These are phyloP conservation scores for Sclerotinia sclerotiorum DNA, from an alignment of 2,329 filamentous ascomycete species.

Conservation along the genomic window DNA sequence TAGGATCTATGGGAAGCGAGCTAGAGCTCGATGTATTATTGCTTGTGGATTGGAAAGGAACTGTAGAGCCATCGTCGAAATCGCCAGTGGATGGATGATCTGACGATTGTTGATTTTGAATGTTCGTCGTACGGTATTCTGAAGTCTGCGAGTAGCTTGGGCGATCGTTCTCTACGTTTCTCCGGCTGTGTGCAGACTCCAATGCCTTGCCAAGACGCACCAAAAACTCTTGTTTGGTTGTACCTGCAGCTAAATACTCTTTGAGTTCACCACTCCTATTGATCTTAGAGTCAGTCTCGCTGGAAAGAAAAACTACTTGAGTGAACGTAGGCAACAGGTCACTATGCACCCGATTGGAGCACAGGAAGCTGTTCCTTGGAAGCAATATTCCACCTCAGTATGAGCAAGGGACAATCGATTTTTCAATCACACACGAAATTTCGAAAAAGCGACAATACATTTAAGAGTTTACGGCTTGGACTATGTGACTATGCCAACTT, in stretches of 20 bases:
- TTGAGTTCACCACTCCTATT: conserved; percentile 69
- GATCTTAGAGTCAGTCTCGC: neutral
- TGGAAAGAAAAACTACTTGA: neutral
- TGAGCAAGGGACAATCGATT: neutral
- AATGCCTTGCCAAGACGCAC: conserved; percentile 50
- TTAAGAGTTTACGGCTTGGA: neutral
- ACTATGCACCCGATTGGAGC: too few species aligned
- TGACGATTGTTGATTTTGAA: neutral
- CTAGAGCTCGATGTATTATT: neutral
- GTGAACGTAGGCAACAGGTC: neutral
- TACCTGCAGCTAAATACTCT: conserved; percentile 69
- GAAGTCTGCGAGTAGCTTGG: neutral
- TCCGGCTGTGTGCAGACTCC: neutral
- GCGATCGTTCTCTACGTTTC: neutral
- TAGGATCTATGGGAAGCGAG: neutral
- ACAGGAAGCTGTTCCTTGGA: neutral
- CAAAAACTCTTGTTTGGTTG: conserved; percentile 65
- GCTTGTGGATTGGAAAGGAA: neutral
- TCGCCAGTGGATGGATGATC: neutral
- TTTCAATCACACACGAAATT: neutral
- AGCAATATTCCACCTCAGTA: neutral
- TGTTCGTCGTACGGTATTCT: conserved; percentile 7
- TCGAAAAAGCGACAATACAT: neutral
- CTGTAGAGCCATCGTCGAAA: neutral
- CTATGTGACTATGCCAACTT: neutral